Base-by-base conservation (phyloP, 1,284 basidiomycete species). In the Takashimella tepidaria region DNA sequence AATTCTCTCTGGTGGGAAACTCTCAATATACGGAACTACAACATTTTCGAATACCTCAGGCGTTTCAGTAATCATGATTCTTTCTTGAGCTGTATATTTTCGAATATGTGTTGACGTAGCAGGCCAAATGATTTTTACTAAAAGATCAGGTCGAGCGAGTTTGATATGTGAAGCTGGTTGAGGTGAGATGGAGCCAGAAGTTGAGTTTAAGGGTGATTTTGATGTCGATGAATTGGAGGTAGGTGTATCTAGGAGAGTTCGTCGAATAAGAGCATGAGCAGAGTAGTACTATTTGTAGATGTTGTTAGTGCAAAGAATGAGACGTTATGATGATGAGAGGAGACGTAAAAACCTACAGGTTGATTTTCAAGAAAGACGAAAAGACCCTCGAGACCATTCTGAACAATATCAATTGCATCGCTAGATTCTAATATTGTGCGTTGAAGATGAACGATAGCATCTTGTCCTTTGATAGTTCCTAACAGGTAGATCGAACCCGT, bases 31-130 rank as follows among this genome's bases (percentile, higher is more conserved):
- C 0, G 89, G 88, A 63, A 80, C 79, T 3, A 91, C 88, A 50
- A 91, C 79, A 2, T 71, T 64, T 40, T 79, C 70, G 69, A 91
- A 95, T 13, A 90, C 58, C 26, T 80, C 80, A 0, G 89, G 87
- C 0, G 90, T 92, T 74, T 97, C 92, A 37, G 77, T 79, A 8
- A 98, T 81, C 72, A 98, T 82, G 37, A 82, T 66, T 2, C 82
- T 77, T 16, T 81, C 78, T 70, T 97, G 93, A 26, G 77, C 81
- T 1, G 87, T 84, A 74, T 97, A 95, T 85, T 93, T 93, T 56
- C 80, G 80, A 57, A 93, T 84, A 65, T 93, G 90, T 0, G 83
- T 81, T 12, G 89, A 84, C 0, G 89, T 92, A 4, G 88, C 88
- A 8, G 90, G 90, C 63, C 80, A 87, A 52, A 92, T 84, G 23